Evolutionary conservation across 768 basidiomycete genomes (phyloP).

Genomic region (Lentinula lateritia): DNA sequence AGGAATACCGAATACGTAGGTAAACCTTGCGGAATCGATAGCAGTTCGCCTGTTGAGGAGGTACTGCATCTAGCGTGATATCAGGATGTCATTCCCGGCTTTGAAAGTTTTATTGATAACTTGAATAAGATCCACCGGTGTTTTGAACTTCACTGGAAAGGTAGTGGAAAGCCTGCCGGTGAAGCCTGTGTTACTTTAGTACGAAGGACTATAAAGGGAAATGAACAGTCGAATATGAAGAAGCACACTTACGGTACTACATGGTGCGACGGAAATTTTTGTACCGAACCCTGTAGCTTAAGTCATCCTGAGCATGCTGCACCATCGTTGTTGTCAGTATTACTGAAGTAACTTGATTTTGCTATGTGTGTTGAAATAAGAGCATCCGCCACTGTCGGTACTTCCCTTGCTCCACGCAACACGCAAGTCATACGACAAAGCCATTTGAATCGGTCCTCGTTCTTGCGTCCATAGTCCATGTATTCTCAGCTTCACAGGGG

Average conservation of each 20-base stretch:
- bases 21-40: conserved; percentile 66
- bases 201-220: not conserved
- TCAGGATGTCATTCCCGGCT: too few species aligned
- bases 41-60: conserved; percentile 60
- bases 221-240: not conserved
- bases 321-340: too few species aligned
- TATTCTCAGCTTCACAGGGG: too few species aligned
- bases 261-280: conserved; percentile 43
- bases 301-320: conserved; percentile 23
- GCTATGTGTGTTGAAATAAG: too few species aligned
- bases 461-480: too few species aligned
- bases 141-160: conserved; percentile 66
- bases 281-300: not conserved
- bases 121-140: conserved; percentile 38
- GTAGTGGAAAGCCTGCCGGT: conserved; percentile 57
- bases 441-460: too few species aligned
- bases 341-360: too few species aligned
- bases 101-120: not conserved
- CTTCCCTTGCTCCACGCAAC: too few species aligned
- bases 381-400: too few species aligned
- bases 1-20: conserved; percentile 47
- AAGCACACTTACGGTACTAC: conserved; percentile 26
- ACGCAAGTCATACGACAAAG: too few species aligned
- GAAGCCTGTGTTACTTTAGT: conserved; percentile 37
- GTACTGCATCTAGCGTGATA: conserved; percentile 23